These are phyloP conservation scores for Coniochaeta sp. DNA, from an alignment of 2,329 filamentous ascomycete species.

Conservation along the genomic window DNA sequence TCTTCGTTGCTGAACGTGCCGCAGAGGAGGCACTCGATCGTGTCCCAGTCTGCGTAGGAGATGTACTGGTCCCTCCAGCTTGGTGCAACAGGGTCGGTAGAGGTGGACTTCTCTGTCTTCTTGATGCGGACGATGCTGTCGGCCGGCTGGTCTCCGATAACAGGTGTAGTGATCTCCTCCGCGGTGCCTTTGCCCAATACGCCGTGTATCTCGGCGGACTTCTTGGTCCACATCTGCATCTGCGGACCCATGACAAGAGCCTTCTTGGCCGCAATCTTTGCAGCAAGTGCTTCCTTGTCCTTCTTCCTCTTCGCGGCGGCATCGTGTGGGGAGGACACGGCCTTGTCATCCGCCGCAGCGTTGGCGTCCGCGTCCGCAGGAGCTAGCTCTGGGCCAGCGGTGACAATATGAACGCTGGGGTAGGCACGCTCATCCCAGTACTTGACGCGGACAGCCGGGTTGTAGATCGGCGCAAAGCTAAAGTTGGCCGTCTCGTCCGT, in stretches of 20 bases:
- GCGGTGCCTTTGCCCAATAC: conserved; percentile 25
- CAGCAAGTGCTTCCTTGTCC: conserved; percentile 38
- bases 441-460: conserved; percentile 58
- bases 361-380: conserved; percentile 25
- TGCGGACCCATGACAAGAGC: conserved; percentile 52
- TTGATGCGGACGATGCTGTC: not conserved
- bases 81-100: conserved; percentile 15
- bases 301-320: conserved; percentile 43
- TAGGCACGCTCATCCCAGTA: conserved; percentile 75
- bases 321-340: conserved; percentile 11
- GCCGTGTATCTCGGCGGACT: conserved; percentile 60
- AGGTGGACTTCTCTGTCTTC: conserved; percentile 3
- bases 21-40: conserved; percentile 48
- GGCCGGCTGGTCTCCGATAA: conserved; percentile 4
- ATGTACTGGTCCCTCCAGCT: conserved; percentile 32
- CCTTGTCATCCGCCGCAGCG: conserved; percentile 21
- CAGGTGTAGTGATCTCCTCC: not conserved
- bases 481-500: conserved; percentile 51
- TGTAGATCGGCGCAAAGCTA: conserved; percentile 65
- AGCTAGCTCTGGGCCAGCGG: conserved; percentile 35
- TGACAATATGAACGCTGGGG: conserved; percentile 56
- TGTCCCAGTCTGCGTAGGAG: conserved; percentile 52
- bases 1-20: conserved; percentile 24
- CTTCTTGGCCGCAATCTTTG: conserved; percentile 18
- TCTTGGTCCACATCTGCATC: conserved; percentile 65